phyloP scores from a whole-genome alignment of 768 basidiomycete genomes.

The Mrakia blollopis region DNA sequence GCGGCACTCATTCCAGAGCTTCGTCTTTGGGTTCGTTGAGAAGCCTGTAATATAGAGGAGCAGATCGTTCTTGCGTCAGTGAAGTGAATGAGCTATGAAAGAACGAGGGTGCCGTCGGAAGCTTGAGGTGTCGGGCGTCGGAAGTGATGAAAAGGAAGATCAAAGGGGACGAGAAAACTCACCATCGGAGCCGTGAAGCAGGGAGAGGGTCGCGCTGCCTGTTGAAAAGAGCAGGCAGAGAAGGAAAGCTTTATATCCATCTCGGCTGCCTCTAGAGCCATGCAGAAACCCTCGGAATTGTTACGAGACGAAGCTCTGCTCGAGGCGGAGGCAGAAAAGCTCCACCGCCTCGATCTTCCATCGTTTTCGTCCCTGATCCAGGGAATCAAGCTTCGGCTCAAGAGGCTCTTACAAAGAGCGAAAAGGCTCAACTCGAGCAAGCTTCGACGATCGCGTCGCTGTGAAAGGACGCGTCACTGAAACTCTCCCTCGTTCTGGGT shows the following conservation, averaged over 20 bases:
- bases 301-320: too few species aligned
- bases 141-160: background rate
- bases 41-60: background rate
- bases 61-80: background rate
- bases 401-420: background rate
- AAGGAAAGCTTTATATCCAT: too few species aligned
- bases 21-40: background rate
- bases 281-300: too few species aligned
- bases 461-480: background rate
- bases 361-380: background rate
- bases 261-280: too few species aligned
- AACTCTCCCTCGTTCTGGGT: background rate
- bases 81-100: background rate
- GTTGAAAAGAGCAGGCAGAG: too few species aligned
- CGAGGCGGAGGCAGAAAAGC: too few species aligned
- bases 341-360: too few species aligned
- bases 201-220: too few species aligned
- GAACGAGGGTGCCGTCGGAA: background rate
- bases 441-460: background rate
- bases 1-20: background rate
- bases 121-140: background rate
- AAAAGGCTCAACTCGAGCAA: background rate
- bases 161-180: background rate
- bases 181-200: background rate
- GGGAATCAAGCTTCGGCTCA: background rate